These are phyloP conservation scores for Nasturtium officinale DNA, from an alignment of 345 rosid species.

Conservation along the genomic window DNA sequence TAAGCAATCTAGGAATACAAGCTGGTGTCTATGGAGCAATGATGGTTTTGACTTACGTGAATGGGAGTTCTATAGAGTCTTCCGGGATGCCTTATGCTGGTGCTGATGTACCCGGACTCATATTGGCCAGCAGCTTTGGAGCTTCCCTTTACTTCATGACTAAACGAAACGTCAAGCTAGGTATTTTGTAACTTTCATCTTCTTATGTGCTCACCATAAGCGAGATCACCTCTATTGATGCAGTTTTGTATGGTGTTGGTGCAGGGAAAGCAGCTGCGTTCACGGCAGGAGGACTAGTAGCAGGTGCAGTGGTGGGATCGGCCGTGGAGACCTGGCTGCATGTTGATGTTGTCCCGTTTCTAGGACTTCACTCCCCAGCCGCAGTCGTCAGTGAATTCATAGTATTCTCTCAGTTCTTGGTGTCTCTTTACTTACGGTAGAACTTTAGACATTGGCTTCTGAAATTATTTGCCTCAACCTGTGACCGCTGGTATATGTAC, in stretches of 20 bases:
- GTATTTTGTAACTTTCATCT: constrained; percentile 44
- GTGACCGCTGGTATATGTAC: constrained; percentile 25
- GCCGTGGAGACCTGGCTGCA: constrained; percentile 92
- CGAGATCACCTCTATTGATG: background rate
- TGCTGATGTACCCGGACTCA: constrained; percentile 85
- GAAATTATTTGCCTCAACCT: background rate
- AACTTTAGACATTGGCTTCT: constrained; percentile 25
- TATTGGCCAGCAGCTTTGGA: constrained; percentile 82
- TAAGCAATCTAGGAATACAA: constrained; percentile 70
- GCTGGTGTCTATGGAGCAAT: constrained; percentile 93
- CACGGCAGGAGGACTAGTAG: constrained; percentile 85
- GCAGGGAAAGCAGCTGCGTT: constrained; percentile 90
- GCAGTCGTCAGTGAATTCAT: constrained; percentile 82
- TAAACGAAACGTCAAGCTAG: constrained; percentile 75
- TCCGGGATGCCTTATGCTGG: constrained; percentile 56
- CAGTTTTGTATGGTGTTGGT: constrained; percentile 18
- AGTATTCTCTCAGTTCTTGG: constrained; percentile 81
- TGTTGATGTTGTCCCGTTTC: constrained; percentile 89
- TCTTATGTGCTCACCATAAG: background rate
- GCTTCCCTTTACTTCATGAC: constrained; percentile 94
- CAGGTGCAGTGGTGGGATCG: constrained; percentile 95
- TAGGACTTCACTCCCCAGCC: constrained; percentile 84
- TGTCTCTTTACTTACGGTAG: constrained; percentile 78
- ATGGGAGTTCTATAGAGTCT: constrained; percentile 60
- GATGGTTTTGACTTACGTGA: constrained; percentile 77